Conservation (phyloP, 345 rosid genomes). For the Fremontodendron californicum region DNA sequence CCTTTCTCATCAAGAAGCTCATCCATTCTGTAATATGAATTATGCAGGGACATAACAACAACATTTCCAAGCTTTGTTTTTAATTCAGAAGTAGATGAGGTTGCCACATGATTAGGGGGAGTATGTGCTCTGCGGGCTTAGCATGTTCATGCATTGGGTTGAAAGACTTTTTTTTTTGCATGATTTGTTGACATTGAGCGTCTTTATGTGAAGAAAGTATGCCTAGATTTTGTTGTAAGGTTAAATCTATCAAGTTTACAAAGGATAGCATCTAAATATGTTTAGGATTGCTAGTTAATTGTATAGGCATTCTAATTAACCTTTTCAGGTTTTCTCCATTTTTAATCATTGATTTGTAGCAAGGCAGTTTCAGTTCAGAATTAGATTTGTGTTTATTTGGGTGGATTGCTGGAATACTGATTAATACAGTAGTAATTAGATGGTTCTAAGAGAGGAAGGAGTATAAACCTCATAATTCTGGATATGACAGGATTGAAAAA, state of each 20-base stretch:
- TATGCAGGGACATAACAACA: conserved; percentile 85
- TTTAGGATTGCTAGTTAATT: background rate
- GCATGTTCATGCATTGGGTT: background rate
- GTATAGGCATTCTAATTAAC: background rate
- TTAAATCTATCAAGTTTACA: background rate
- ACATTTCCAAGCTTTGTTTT: conserved; percentile 95
- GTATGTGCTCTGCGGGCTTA: background rate
- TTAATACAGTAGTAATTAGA: background rate
- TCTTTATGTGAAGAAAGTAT: conserved; percentile 1
- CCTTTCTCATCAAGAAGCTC: background rate
- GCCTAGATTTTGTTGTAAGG: background rate
- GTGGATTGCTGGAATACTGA: background rate
- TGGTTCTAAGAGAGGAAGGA: no score
- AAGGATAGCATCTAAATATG: background rate
- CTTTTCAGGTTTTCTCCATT: background rate
- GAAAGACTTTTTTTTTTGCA: background rate
- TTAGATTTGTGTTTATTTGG: background rate
- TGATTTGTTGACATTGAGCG: conserved; percentile 1
- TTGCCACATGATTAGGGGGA: conserved; percentile 46
- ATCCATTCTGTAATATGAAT: background rate
- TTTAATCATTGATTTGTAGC: background rate
- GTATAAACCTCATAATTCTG: no score
- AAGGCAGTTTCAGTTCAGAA: background rate
- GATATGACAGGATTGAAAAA: no score
- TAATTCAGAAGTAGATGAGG: conserved; percentile 88